These are phyloP conservation scores for Phytophthora brassicae DNA, from an alignment of 352 stramenopile genomes.

Conservation along the genomic window DNA sequence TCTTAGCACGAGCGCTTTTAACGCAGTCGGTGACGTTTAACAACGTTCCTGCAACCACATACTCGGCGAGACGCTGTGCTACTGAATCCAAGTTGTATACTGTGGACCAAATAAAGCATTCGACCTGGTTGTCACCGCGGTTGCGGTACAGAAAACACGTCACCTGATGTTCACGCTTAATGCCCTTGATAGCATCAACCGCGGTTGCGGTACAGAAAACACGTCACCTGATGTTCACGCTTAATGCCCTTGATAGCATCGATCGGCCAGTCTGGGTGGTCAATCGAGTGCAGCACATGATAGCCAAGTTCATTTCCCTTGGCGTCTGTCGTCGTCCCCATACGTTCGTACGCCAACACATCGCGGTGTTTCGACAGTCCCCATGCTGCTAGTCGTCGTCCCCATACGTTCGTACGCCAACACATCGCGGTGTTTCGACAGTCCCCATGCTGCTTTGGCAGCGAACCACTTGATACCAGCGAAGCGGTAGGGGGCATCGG, in stretches of 20 bases:
- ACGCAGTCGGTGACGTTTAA: conserved; percentile 40
- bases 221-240: conserved; percentile 45
- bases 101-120: conserved; percentile 47
- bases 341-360: conserved; percentile 50
- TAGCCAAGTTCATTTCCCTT: conserved; percentile 51
- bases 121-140: conserved; percentile 31
- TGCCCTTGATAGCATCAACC: conserved; percentile 42
- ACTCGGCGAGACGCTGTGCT: conserved; percentile 42
- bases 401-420: conserved; percentile 58
- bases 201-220: conserved; percentile 45
- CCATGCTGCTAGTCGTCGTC: conserved; percentile 35
- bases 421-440: conserved; percentile 43
- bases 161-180: conserved; percentile 51
- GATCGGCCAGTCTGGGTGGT: conserved; percentile 49
- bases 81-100: conserved; percentile 47
- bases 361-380: conserved; percentile 44
- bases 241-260: conserved; percentile 53
- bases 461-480: conserved; percentile 55
- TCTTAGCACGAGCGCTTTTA: conserved; percentile 46
- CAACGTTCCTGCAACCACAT: conserved; percentile 39
- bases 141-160: conserved; percentile 49
- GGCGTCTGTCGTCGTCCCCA: conserved; percentile 51
- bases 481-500: conserved; percentile 42
- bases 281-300: conserved; percentile 61
- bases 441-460: conserved; percentile 37